Conservation (phyloP, 345 rosid species). For the Abelmoschus esculentus region DNA sequence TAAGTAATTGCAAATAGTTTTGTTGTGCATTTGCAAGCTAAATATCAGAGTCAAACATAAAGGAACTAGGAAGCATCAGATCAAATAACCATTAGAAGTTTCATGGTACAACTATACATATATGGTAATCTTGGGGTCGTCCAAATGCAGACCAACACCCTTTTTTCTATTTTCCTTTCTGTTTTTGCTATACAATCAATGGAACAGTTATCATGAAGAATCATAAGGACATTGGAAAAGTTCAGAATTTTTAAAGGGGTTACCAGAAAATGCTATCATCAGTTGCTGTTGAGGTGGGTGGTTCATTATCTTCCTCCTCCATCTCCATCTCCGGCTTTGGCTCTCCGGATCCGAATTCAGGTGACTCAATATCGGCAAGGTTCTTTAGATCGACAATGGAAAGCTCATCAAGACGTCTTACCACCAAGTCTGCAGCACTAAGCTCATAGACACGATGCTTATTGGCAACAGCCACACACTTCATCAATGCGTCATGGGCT, state of each 20-base stretch:
- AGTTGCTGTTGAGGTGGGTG: constrained; percentile 33
- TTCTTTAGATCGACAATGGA: constrained; percentile 87
- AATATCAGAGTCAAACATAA: neutral
- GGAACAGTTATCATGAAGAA: constrained; percentile 22
- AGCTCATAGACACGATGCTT: constrained; percentile 89
- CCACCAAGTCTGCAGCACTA: constrained; percentile 89
- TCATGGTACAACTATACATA: constrained; percentile 21
- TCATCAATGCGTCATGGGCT: constrained; percentile 88
- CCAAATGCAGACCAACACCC: constrained; percentile 38
- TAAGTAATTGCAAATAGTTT: no score
- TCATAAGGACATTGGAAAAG: constrained; percentile 22
- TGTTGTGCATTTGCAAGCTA: neutral
- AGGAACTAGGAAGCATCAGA: neutral
- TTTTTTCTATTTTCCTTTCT: neutral
- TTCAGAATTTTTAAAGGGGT: constrained; percentile 43
- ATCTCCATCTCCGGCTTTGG: constrained; percentile 59
- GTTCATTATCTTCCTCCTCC: constrained; percentile 49
- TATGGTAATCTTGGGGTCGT: constrained; percentile 22
- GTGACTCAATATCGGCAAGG: constrained; percentile 67
- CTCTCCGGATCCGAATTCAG: constrained; percentile 54
- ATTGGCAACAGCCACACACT: constrained; percentile 95
- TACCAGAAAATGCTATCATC: constrained; percentile 69
- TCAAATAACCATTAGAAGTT: neutral
- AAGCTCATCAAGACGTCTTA: constrained; percentile 68
- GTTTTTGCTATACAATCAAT: constrained; percentile 12